Conservation (phyloP, 805 yeast species). For the Candida endomychidarum region DNA sequence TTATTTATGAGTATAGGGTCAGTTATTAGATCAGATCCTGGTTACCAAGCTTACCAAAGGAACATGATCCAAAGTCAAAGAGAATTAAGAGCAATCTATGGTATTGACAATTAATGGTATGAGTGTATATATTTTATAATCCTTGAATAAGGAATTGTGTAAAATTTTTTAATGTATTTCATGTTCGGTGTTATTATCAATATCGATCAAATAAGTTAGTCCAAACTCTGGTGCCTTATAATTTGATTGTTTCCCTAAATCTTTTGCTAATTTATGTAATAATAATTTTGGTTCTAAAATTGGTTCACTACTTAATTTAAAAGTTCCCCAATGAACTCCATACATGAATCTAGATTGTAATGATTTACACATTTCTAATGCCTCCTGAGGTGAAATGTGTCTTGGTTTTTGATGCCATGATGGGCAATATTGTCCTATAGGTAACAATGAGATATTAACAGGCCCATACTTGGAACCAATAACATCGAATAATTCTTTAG, state of each 20-base stretch:
- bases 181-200: slow-evolving; percentile 19
- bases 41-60: slow-evolving; percentile 29
- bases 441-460: slow-evolving; percentile 63
- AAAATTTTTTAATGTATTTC: slow-evolving; percentile 7
- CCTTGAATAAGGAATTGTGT: slow-evolving; percentile 1
- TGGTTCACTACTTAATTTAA: slow-evolving; percentile 83
- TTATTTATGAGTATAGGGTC: slow-evolving; percentile 96
- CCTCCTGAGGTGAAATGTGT: slow-evolving; percentile 82
- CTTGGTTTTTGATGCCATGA: slow-evolving; percentile 91
- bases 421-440: slow-evolving; percentile 95
- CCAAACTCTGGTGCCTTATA: slow-evolving; percentile 77
- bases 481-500: slow-evolving; percentile 65
- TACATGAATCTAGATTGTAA: slow-evolving; percentile 60
- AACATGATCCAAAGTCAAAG: slow-evolving; percentile 31
- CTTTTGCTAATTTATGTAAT: slow-evolving; percentile 51
- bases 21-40: slow-evolving; percentile 75
- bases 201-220: slow-evolving; percentile 56
- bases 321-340: slow-evolving; percentile 98
- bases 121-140: background rate
- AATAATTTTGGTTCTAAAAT: slow-evolving; percentile 76
- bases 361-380: slow-evolving; percentile 64
- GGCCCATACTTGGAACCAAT: slow-evolving; percentile 65
- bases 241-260: slow-evolving; percentile 31
- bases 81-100: slow-evolving; percentile 9
- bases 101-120: slow-evolving; percentile 1